A percentile compares a stretch with the other conserved stretches of the same genome.
Conservation (phyloP, 768 basidiomycete genomes). For the Serendipita sp. region DNA sequence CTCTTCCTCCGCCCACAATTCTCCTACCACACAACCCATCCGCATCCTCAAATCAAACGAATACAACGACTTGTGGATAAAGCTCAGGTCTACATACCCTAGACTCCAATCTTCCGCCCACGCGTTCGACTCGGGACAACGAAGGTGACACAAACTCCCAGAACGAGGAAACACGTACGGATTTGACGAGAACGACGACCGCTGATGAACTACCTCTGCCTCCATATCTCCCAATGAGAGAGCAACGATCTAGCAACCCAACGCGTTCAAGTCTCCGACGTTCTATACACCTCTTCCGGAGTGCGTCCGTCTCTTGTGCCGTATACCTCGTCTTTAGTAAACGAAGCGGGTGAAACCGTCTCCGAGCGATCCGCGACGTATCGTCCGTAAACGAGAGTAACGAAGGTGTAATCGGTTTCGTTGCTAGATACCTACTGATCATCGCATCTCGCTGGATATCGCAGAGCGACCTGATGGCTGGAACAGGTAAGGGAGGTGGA, state of each 20-base stretch:
- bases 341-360: background rate
- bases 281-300: background rate
- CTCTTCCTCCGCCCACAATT: background rate
- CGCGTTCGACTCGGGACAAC: background rate
- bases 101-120: background rate
- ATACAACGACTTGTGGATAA: conserved; percentile 3
- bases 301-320: background rate
- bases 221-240: background rate
- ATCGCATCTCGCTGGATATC: background rate
- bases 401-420: background rate
- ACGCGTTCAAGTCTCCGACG: background rate
- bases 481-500: too few relatives aligned
- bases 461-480: background rate
- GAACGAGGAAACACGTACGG: background rate
- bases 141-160: background rate
- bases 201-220: background rate
- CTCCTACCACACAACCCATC: background rate
- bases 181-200: background rate
- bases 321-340: background rate
- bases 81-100: background rate
- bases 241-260: background rate
- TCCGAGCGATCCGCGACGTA: background rate
- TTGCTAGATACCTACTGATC: background rate
- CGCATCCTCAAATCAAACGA: conserved; percentile 2
- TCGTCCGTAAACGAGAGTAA: background rate